Conservation (phyloP, 805 yeast species). For the Myxozyma neglecta region DNA sequence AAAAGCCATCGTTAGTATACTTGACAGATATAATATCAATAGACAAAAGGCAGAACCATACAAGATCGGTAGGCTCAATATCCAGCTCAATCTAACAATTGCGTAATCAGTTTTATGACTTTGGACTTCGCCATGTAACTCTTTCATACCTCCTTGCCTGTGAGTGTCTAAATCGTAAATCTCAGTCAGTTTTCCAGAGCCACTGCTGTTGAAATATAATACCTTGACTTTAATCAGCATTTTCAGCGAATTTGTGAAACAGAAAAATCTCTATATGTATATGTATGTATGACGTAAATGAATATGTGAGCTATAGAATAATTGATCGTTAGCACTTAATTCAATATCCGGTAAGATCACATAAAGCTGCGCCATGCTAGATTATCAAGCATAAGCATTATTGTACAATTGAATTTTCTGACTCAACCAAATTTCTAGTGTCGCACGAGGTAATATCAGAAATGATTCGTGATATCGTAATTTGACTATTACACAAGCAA, state of each 20-base stretch:
- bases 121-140: too few species aligned
- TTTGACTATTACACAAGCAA: too few species aligned
- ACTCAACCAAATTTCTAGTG: too few species aligned
- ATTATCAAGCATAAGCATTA: too few species aligned
- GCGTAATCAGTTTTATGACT: not conserved
- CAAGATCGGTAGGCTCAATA: slow-evolving; percentile 66
- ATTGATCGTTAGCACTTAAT: too few species aligned
- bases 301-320: not conserved
- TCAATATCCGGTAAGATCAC: too few species aligned
- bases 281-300: not conserved
- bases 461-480: too few species aligned
- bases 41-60: slow-evolving; percentile 35
- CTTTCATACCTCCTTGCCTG: slow-evolving; percentile 66
- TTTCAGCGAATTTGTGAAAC: not conserved
- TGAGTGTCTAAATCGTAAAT: slow-evolving; percentile 52
- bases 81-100: slow-evolving; percentile 60
- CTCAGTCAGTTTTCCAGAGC: too few species aligned
- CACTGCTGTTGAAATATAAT: not conserved
- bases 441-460: too few species aligned
- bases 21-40: not conserved
- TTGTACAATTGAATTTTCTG: too few species aligned
- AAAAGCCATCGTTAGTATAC: not conserved
- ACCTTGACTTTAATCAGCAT: slow-evolving; percentile 71
- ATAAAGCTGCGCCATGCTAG: too few species aligned
- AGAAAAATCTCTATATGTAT: not conserved